A percentile compares a stretch with the other conserved stretches of the same genome.
phyloP scores from a whole-genome alignment of 352 stramenopile genomes.

The Globisporangium cystogenes region DNA sequence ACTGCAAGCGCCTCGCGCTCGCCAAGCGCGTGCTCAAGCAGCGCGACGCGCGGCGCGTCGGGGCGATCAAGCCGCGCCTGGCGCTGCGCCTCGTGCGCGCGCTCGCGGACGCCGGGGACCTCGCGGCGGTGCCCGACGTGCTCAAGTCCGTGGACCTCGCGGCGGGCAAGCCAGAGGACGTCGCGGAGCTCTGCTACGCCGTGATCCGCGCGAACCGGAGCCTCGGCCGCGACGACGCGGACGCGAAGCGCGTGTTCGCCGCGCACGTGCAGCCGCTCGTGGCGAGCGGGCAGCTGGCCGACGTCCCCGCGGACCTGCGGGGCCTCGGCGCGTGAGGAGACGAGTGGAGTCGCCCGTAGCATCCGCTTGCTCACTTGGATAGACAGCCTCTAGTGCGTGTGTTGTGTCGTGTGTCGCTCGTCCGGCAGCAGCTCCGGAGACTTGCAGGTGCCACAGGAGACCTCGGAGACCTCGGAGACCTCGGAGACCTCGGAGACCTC shows the following conservation, averaged over 20 bases:
- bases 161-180: slow-evolving; percentile 16
- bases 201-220: slow-evolving; percentile 26
- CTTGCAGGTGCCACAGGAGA: too few relatives aligned
- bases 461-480: too few relatives aligned
- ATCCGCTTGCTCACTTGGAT: background rate
- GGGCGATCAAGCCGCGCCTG: slow-evolving; percentile 21
- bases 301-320: background rate
- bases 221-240: slow-evolving; percentile 18
- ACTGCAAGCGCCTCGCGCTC: slow-evolving; percentile 19
- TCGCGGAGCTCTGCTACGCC: slow-evolving; percentile 18
- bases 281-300: slow-evolving; percentile 1
- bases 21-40: slow-evolving; percentile 25
- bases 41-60: slow-evolving; percentile 15
- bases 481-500: too few relatives aligned
- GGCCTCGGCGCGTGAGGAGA: background rate
- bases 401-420: background rate
- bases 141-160: slow-evolving; percentile 25
- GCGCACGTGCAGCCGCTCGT: slow-evolving; percentile 18
- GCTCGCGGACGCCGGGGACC: slow-evolving; percentile 23
- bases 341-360: too few relatives aligned
- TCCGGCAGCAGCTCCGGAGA: too few relatives aligned
- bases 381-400: background rate
- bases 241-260: slow-evolving; percentile 14
- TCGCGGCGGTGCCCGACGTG: slow-evolving; percentile 23
- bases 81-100: slow-evolving; percentile 17